These are phyloP conservation scores for Massariosphaeria phaeospora DNA, from an alignment of 495 filamentous ascomycete species.

Conservation along the genomic window DNA sequence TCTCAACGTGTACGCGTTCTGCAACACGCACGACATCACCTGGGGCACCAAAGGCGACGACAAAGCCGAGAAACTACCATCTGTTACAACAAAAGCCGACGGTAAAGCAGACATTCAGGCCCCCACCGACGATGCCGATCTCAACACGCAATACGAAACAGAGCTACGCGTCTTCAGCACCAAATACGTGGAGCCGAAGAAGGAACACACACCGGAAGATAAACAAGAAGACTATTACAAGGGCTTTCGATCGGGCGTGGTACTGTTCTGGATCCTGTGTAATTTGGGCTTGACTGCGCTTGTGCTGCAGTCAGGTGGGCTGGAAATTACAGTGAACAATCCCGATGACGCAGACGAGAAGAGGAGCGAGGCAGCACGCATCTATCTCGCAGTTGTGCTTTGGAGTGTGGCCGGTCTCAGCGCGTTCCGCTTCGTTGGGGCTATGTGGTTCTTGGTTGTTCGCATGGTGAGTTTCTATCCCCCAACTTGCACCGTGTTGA, in stretches of 20 bases:
- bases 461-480: constrained; percentile 63
- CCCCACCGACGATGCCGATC: constrained; percentile 75
- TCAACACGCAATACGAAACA: constrained; percentile 90
- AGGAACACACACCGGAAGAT: constrained; percentile 57
- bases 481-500: not conserved
- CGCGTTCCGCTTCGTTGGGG: constrained; percentile 85
- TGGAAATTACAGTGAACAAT: constrained; percentile 55
- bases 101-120: constrained; percentile 93
- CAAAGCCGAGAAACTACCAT: constrained; percentile 76
- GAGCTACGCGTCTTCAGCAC: constrained; percentile 69
- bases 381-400: constrained; percentile 87
- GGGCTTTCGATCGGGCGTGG: constrained; percentile 85
- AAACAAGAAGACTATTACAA: constrained; percentile 98
- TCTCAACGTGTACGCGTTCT: constrained; percentile 96
- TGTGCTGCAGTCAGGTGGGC: constrained; percentile 78
- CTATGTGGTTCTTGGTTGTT: constrained; percentile 91
- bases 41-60: constrained; percentile 97
- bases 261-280: constrained; percentile 92
- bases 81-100: constrained; percentile 76
- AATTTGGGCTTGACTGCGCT: constrained; percentile 86
- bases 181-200: constrained; percentile 63
- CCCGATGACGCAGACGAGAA: constrained; percentile 44
- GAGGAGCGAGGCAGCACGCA: constrained; percentile 48
- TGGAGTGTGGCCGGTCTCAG: constrained; percentile 87
- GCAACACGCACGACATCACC: constrained; percentile 94